phyloP scores from a whole-genome alignment of 2,329 filamentous ascomycete species.

The Didymella keratinophila region DNA sequence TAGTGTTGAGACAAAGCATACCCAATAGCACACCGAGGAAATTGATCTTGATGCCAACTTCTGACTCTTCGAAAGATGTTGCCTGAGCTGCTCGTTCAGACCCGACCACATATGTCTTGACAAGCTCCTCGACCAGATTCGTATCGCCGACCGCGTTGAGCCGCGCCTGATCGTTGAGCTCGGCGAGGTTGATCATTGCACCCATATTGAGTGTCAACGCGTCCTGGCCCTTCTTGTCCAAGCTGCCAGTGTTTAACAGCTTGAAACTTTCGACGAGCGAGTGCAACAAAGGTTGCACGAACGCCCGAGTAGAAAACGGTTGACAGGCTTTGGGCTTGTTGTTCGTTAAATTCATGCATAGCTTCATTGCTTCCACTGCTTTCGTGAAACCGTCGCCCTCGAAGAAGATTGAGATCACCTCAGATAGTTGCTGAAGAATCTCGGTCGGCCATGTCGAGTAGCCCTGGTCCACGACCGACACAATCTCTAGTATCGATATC shows the following conservation, averaged over 20 bases:
- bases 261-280: conserved; percentile 41
- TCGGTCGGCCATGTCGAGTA: conserved; percentile 49
- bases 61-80: conserved; percentile 70
- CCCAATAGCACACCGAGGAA: conserved; percentile 87
- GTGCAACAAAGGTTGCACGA: conserved; percentile 55
- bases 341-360: conserved; percentile 88
- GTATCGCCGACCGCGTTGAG: conserved; percentile 41
- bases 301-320: conserved; percentile 66
- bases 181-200: conserved; percentile 85
- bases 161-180: conserved; percentile 71
- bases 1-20: conserved; percentile 72
- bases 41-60: conserved; percentile 82
- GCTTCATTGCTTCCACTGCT: conserved; percentile 64
- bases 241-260: conserved; percentile 32
- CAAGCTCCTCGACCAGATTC: conserved; percentile 65
- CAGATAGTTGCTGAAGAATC: conserved; percentile 62
- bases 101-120: conserved; percentile 72
- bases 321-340: conserved; percentile 74
- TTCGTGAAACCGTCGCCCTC: conserved; percentile 25
- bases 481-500: conserved; percentile 63
- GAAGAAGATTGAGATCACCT: conserved; percentile 51
- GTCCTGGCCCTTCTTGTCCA: conserved; percentile 66
- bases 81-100: conserved; percentile 70
- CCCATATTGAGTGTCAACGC: conserved; percentile 80
- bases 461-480: conserved; percentile 54